Evolutionary conservation across 129 eudicot species (phyloP), one percentile per base, ranked within the genome.

Genomic region (Artemisia tridentata): DNA sequence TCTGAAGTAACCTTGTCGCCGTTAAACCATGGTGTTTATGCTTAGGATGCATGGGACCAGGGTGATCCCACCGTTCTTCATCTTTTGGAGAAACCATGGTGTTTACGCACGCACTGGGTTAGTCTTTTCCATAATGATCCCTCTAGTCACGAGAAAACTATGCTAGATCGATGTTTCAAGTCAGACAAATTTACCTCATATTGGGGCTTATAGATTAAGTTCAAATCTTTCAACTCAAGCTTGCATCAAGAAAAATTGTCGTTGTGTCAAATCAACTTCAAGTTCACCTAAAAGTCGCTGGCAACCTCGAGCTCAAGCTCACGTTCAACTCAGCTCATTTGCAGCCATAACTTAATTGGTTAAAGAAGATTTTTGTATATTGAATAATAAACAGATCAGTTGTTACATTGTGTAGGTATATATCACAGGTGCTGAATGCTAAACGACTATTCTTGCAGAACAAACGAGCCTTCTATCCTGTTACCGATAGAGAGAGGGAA

Each of bases 401-500:
- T 77, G 75, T 49, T 80, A 88, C 81, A 82, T 72, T 61, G 54
- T 72, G 52, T 68, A 63, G 70, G 59, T 66, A 71, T 49, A 67
- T 21, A 34, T 41, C 16, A 15, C 6, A n/a, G n/a, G 46, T 52
- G 11, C 45, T 7, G 45, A 45, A 63, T 16, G 11, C 15, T 25
- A 71, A 13, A 75, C 73, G 58, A 47, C 75, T 85, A 93, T 51
- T 88, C 91, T 73, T 95, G 96, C 46, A 88, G 86, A 67, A 90
- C 91, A 79, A 95, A 88, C 3, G 97, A 85, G 66, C 96, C 99
- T 71, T 95, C 93, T 66, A 90, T 90, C 72, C 86, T 73, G 73
- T 85, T 93, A 62, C 86, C 97, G 54, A 77, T 43, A 68, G 88
- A 57, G 65, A 80, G 85, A 59, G 90, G 78, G 57, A 85, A 80